phyloP scores from a whole-genome alignment of 2,329 filamentous ascomycete species.

The Pseudopyrenochaeta lycopersici region DNA sequence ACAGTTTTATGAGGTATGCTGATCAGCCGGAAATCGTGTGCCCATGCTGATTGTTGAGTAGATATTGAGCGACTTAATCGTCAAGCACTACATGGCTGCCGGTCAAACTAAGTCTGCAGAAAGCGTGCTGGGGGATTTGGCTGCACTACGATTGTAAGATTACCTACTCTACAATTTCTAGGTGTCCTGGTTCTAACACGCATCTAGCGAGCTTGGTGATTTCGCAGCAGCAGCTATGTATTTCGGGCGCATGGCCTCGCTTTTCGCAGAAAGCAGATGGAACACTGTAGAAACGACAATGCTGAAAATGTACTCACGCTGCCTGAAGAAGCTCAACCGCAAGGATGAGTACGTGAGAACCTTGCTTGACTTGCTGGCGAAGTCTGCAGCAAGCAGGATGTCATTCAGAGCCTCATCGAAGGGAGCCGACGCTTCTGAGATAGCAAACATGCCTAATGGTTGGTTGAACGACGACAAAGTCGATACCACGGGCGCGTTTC shows the following conservation, averaged over 20 bases:
- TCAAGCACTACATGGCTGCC: slow-evolving; percentile 83
- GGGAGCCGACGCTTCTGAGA: slow-evolving; percentile 12
- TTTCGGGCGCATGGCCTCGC: slow-evolving; percentile 77
- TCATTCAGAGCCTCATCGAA: slow-evolving; percentile 34
- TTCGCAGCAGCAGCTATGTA: slow-evolving; percentile 77
- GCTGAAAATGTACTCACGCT: slow-evolving; percentile 84
- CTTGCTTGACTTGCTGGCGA: slow-evolving; percentile 76
- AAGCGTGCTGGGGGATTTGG: slow-evolving; percentile 82
- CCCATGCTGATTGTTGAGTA: slow-evolving; percentile 59
- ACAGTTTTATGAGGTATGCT: slow-evolving; percentile 50
- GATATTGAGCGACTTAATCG: slow-evolving; percentile 82
- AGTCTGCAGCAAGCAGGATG: slow-evolving; percentile 60
- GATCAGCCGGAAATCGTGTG: neutral
- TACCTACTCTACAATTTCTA: neutral
- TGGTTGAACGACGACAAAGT: slow-evolving; percentile 53
- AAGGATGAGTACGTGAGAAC: slow-evolving; percentile 82
- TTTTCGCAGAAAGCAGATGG: slow-evolving; percentile 81
- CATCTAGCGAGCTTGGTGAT: slow-evolving; percentile 68
- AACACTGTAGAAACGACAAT: slow-evolving; percentile 80
- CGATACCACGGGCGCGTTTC: slow-evolving; percentile 48
- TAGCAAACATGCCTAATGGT: slow-evolving; percentile 18
- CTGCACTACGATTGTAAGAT: slow-evolving; percentile 75
- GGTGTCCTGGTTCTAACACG: slow-evolving; percentile 10
- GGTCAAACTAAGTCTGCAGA: slow-evolving; percentile 81
- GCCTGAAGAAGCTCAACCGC: slow-evolving; percentile 77